phyloP scores from a whole-genome alignment of 2,329 filamentous ascomycete genomes.

The Tolypocladium cylindrosporum region DNA sequence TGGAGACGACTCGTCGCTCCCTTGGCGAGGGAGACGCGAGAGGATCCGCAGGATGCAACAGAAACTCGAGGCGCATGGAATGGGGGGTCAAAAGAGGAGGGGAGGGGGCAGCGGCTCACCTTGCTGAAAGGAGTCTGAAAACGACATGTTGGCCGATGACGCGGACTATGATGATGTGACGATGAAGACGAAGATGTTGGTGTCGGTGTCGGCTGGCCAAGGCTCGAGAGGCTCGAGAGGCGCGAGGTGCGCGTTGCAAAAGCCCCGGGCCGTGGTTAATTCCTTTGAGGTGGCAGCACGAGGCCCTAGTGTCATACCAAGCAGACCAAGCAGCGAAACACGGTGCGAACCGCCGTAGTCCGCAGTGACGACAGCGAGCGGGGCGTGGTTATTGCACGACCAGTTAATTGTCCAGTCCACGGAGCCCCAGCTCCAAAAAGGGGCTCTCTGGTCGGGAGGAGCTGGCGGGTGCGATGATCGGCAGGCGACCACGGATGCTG shows the following conservation, averaged over 20 bases:
- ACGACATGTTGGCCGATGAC: constrained; percentile 6
- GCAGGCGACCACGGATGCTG: not conserved
- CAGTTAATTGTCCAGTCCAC: not conserved
- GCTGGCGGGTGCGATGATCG: not conserved
- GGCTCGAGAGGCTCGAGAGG: too few relatives aligned
- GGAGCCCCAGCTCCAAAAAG: not conserved
- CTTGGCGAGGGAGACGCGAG: constrained; percentile 1
- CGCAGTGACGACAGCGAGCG: not conserved
- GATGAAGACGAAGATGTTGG: not conserved
- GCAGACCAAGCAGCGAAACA: not conserved
- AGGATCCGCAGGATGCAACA: not conserved
- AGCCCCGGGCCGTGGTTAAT: not conserved
- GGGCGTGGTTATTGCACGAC: not conserved
- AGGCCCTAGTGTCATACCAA: not conserved
- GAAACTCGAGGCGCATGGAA: constrained; percentile 1
- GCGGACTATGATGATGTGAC: not conserved
- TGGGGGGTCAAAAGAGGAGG: not conserved
- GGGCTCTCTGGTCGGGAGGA: not conserved
- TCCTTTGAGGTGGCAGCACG: not conserved
- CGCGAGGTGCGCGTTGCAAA: not conserved
- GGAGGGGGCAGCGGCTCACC: constrained; percentile 5
- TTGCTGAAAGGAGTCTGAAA: constrained; percentile 5
- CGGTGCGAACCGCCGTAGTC: not conserved
- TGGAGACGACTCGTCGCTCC: not conserved
- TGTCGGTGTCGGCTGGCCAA: not conserved